Base-by-base conservation (phyloP, 805 yeast genomes). In the Torulaspora delbrueckii region DNA sequence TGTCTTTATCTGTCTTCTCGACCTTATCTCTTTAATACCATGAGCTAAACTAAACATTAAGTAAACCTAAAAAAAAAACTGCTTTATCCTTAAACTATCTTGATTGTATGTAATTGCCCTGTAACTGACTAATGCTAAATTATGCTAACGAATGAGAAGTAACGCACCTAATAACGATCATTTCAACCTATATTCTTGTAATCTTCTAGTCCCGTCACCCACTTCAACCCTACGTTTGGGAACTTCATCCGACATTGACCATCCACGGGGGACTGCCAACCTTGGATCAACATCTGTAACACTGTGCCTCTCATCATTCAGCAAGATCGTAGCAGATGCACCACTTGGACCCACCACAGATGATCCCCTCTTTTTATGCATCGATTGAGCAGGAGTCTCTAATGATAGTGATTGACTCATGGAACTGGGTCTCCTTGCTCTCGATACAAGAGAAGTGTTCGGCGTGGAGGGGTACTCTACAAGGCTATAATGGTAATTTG, bases 231-330 rank as follows among this genome's bases (percentile, higher is more conserved):
- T 32, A 28, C 40, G 45, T n/a, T 28, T 23, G 9, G 40, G 35
- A 16, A 34, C 26, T 18, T 35, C 45, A 5, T 13, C 40, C 13
- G 45, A 42, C 14, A 42, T 14, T 8, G 52, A 45, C 52, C 52
- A 48, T 13, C 47, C 42, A 25, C 52, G 35, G 22, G 52, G 52
- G 35, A 45, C 46, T n/a, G 40, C 40, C 38, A 41, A 45, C 36
- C 43, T 7, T 3, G 52, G 52, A 34, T 48, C 52, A 16, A 48
- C 27, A 3, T 45, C 48, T 13, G 40, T 14, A 19, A 16, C 37
- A 13, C 38, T 31, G 5, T 28, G 38, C 28, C 32, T 45, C 22
- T 34, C 32, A n/a, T 26, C 32, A 10, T 30, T 41, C 31, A 42
- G 31, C 19, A 42, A 26, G 16, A 42, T 12, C 6, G 35, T 28